Base-by-base conservation (phyloP, 495 filamentous ascomycete species). In the Tuber magnatum region DNA sequence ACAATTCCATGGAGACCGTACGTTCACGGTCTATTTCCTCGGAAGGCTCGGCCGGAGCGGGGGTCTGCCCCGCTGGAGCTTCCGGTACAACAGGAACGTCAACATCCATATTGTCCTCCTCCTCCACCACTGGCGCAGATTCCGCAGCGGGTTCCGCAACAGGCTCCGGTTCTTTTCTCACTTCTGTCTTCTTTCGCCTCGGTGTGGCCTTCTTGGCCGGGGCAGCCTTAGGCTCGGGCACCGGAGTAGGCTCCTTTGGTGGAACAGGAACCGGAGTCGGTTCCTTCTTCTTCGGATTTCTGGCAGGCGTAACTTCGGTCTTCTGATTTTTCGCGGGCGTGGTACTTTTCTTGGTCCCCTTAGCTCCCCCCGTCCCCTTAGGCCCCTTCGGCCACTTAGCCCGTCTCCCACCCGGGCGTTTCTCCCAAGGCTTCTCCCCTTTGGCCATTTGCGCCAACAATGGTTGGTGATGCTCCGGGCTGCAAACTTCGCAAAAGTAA, bases 401-500 rank as follows among this genome's bases (percentile, higher is more conserved):
- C 39, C 74, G 76, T 65, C 77, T 80, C 68, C 44, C 41, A 7
- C 71, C 40, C 69, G 65, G 73, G 82, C 88, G 86, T 73, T 89
- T 88, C 84, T 94, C 93, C 94, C 93, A 97, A 5, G 92, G 92
- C 82, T 88, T 91, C 85, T 96, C 94, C 20, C 95, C 95, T 8
- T 87, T 88, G 6, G 85, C 86, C 43, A 97, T 89, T 73, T 90
- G 91, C 14, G 87, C 90, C 35, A 98, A 83, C 0, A 97, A 88
- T 44, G 87, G 87, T 74, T 88, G 88, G 83, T 99, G 95, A 73
- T 92, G 88, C 73, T 94, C 90, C 6, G 94, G 95, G 70, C 87
- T 86, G 85, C 95, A 99, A 82, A 90, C 85, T 83, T 99, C 95
- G 83, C 95, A 99, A 82, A 90, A 94, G 85, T 98, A 99, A 81